These are phyloP conservation scores for Oenanthe javanica DNA, from an alignment of 140 eudicot species.

Conservation along the genomic window DNA sequence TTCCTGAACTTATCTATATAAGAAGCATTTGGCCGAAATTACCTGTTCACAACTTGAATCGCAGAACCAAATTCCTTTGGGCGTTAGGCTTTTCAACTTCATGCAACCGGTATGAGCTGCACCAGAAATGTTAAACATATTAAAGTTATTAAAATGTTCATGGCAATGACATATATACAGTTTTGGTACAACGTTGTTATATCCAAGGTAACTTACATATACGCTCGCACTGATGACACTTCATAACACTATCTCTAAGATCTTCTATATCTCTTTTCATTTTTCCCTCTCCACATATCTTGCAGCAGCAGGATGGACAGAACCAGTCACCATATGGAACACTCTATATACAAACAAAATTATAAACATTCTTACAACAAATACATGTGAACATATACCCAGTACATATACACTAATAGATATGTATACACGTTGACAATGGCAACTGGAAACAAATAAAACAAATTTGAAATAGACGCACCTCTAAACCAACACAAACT, in stretches of 20 bases:
- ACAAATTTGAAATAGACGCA: conserved; percentile 1
- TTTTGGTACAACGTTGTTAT: background rate
- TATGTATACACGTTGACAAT: background rate
- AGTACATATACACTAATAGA: background rate
- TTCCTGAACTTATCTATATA: background rate
- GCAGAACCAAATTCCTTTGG: conserved; percentile 56
- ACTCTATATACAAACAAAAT: conserved; percentile 30
- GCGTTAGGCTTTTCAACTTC: conserved; percentile 25
- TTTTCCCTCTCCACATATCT: conserved; percentile 47
- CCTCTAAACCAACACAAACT: conserved; percentile 44
- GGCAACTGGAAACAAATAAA: background rate
- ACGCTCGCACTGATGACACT: conserved; percentile 70
- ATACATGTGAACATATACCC: background rate
- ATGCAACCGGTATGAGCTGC: conserved; percentile 70
- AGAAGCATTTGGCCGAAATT: background rate
- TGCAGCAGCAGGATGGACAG: conserved; percentile 86
- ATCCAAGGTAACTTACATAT: conserved; percentile 34
- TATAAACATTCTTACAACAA: background rate
- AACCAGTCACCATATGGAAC: conserved; percentile 92
- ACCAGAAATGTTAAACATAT: conserved; percentile 15
- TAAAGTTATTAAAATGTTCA: background rate
- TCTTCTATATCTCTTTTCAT: conserved; percentile 23
- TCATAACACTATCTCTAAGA: conserved; percentile 25
- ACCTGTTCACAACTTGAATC: conserved; percentile 43
- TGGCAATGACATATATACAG: background rate